These are phyloP conservation scores for Penicillium bialowiezense DNA, from an alignment of 495 filamentous ascomycete genomes.

Conservation along the genomic window DNA sequence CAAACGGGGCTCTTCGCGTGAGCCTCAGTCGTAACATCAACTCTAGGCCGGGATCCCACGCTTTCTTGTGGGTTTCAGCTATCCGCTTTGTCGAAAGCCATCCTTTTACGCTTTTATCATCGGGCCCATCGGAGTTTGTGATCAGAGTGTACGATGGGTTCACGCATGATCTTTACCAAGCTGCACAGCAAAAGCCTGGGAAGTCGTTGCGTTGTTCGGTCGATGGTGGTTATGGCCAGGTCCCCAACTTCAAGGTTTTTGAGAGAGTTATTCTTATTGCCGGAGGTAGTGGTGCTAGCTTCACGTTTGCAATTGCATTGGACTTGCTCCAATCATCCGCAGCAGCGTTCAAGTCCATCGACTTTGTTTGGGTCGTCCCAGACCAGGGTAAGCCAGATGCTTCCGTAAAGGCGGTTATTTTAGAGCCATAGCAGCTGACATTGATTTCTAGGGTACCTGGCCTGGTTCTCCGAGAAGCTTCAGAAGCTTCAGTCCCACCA, in stretches of 20 bases:
- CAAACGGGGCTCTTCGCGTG: constrained; percentile 53
- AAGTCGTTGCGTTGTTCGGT: constrained; percentile 45
- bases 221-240: constrained; percentile 57
- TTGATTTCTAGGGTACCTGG: background rate
- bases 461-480: constrained; percentile 2
- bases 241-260: constrained; percentile 51
- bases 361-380: constrained; percentile 11
- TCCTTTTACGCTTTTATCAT: constrained; percentile 56
- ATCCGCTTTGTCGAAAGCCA: constrained; percentile 55
- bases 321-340: background rate
- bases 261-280: constrained; percentile 59
- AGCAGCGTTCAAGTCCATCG: constrained; percentile 4
- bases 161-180: constrained; percentile 50
- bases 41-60: constrained; percentile 53
- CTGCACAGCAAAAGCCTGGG: constrained; percentile 49
- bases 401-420: background rate
- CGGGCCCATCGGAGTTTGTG: constrained; percentile 48
- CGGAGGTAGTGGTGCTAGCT: constrained; percentile 57
- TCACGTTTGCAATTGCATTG: constrained; percentile 30
- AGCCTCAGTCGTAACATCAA: constrained; percentile 45
- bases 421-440: background rate
- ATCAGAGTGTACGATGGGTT: constrained; percentile 56
- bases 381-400: background rate
- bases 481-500: constrained; percentile 1
- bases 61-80: constrained; percentile 57